Percentiles rank a stretch among this genome's conserved stretches.
Evolutionary conservation across 768 basidiomycete species (phyloP).

Genomic region (Auriculariales sp.): DNA sequence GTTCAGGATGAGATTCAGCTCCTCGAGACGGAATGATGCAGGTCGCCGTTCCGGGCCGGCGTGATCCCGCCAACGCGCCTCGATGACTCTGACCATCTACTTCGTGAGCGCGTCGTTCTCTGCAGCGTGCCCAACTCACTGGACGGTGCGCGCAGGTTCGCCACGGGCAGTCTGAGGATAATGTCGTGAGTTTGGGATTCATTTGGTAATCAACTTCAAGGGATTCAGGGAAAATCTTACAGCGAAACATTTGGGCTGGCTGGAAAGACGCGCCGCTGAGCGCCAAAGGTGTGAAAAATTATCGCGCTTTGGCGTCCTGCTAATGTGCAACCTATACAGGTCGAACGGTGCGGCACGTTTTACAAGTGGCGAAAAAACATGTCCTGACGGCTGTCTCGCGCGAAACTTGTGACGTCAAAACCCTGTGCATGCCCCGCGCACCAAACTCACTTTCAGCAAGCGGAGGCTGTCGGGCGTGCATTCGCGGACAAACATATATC

Average conservation of each 20-base stretch:
- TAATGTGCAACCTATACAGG: not conserved
- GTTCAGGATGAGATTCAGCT: too few relatives aligned
- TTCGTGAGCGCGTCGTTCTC: not conserved
- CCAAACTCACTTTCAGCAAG: conserved; percentile 26
- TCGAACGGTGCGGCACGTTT: not conserved
- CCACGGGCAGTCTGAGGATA: conserved; percentile 69
- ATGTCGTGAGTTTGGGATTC: conserved; percentile 41
- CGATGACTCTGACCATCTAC: conserved; percentile 1
- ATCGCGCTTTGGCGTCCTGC: not conserved
- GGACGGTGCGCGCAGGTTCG: conserved; percentile 31
- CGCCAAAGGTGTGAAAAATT: conserved; percentile 45
- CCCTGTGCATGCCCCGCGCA: conserved; percentile 16
- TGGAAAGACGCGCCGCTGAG: conserved; percentile 61
- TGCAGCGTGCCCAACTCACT: not conserved
- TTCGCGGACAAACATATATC: conserved; percentile 33
- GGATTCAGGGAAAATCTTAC: not conserved
- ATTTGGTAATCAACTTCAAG: too few relatives aligned
- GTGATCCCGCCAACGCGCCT: too few relatives aligned
- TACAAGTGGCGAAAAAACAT: not conserved
- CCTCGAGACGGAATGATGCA: too few relatives aligned
- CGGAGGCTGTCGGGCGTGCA: conserved; percentile 42
- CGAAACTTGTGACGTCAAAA: not conserved
- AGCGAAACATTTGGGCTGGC: conserved; percentile 55
- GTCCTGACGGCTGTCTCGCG: conserved; percentile 39
- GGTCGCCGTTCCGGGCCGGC: too few relatives aligned